Evolutionary conservation across 1,139 yeast genomes (phyloP), one percentile per base, ranked within the genome.

Genomic region (Nakaseomyces glabratus): DNA sequence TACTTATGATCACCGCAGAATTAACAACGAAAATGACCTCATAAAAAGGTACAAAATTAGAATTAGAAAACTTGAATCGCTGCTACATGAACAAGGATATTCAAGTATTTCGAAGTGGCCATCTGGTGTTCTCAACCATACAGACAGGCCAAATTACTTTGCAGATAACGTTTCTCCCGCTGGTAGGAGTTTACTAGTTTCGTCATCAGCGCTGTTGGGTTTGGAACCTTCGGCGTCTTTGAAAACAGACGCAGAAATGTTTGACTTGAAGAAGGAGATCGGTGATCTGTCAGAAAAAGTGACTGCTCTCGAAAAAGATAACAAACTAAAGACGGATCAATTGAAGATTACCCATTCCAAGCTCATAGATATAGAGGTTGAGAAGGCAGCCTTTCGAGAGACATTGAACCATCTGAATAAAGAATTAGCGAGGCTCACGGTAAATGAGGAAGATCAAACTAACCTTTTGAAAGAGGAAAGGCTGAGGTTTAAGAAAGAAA

Each of bases 81-180:
- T 79, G 20, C 55, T 81, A 10, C 86, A 79, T 50, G 84, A 78
- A 45, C 76, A 72, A 31, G 80, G 71, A 42, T 74, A 69, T 48
- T 69, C 70, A 34, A 71, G 73, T 40, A 61, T 74, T 19, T 63
- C 67, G n/a, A 67, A 64, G 25, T 74, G 82, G 82, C 80, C 82
- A 1, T 44, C 62, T 7, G 55, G 54, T 2, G 35, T 53, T 4
- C 31, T 54, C 20, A 44, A 49, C 12, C 15, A 15, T 8, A 19
- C 34, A 42, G n/a, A 39, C 43, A 9, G 34, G 14, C 10, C 11
- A 4, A 26, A 6, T 18, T 26, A 43, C 17, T 45, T 51, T 22
- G 48, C 41, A 16, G 37, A 43, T 22, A 44, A 42, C 24, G 35
- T 39, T 6, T 31, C 46, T 1, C 32, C 47, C 6, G 35, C 45